These are phyloP conservation scores for Flaveria brownii DNA, from an alignment of 129 eudicot genomes.

Conservation along the genomic window DNA sequence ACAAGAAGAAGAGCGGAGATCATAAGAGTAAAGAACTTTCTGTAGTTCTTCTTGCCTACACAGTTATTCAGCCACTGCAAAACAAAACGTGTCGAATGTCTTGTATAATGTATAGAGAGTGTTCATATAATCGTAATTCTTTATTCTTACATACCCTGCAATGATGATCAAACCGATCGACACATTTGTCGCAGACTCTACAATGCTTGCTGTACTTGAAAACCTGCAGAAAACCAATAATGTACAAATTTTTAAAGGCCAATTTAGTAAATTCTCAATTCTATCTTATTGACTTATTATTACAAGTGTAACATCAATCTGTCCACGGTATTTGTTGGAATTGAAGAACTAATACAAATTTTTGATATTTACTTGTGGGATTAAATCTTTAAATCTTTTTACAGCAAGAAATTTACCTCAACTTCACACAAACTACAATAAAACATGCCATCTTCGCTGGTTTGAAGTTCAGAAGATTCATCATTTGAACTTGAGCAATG, in stretches of 20 bases:
- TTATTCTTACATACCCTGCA: constrained; percentile 72
- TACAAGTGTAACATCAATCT: not conserved
- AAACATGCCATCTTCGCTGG: constrained; percentile 97
- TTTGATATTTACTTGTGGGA: not conserved
- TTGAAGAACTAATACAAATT: not conserved
- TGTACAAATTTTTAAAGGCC: not conserved
- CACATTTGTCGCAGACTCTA: constrained; percentile 99
- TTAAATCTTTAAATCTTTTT: not conserved
- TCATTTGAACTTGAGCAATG: constrained; percentile 50
- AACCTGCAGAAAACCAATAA: constrained; percentile 57
- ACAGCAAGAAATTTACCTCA: constrained; percentile 55
- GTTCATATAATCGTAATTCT: constrained; percentile 1
- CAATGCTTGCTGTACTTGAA: constrained; percentile 99
- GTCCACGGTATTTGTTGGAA: not conserved
- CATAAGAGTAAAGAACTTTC: constrained; percentile 92
- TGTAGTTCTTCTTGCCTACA: constrained; percentile 88
- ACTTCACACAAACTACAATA: constrained; percentile 98
- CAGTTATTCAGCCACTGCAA: constrained; percentile 94
- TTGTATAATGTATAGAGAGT: not conserved
- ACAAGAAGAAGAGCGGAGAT: constrained; percentile 93
- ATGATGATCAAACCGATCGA: constrained; percentile 92
- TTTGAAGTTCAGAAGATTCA: constrained; percentile 65
- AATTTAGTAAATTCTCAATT: not conserved
- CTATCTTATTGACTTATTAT: not conserved
- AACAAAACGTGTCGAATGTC: constrained; percentile 20